phyloP scores from a whole-genome alignment of 176 grass and related monocot genomes.

The Zea luxurians region DNA sequence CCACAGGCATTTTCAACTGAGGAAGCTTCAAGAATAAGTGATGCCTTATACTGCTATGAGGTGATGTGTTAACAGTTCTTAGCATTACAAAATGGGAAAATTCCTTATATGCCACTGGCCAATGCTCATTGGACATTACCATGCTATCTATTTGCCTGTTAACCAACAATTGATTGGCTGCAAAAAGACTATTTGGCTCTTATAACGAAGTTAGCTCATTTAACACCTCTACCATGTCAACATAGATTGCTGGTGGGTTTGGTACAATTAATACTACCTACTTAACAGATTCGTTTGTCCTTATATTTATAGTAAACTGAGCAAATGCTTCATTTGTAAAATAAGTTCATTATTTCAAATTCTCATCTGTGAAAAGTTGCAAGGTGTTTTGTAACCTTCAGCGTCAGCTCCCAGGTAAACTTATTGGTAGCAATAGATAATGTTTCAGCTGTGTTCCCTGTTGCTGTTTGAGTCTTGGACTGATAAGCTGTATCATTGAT shows the following conservation, averaged over 20 bases:
- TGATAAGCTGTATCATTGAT: slow-evolving; percentile 8
- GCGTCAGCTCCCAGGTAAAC: neutral
- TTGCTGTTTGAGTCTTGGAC: slow-evolving; percentile 9
- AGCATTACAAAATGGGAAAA: neutral
- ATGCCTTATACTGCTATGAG: slow-evolving; percentile 88
- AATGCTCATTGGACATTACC: neutral
- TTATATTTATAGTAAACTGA: slow-evolving; percentile 1
- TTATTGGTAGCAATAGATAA: neutral
- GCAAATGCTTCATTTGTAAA: neutral
- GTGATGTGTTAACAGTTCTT: slow-evolving; percentile 46
- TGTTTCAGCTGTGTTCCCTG: neutral
- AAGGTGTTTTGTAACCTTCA: neutral
- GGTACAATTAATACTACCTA: neutral
- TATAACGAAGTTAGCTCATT: neutral
- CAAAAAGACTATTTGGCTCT: neutral
- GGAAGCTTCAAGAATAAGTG: slow-evolving; percentile 77
- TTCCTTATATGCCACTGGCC: neutral
- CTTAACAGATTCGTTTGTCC: neutral
- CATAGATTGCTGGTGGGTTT: neutral
- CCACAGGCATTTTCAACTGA: slow-evolving; percentile 74
- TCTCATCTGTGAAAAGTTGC: slow-evolving; percentile 9
- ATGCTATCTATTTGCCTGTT: neutral
- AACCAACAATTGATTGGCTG: neutral
- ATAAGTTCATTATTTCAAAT: neutral
- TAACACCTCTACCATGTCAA: neutral